phyloP scores from a whole-genome alignment of 2,329 filamentous ascomycete species.

The Trichoderma citrinoviride region DNA sequence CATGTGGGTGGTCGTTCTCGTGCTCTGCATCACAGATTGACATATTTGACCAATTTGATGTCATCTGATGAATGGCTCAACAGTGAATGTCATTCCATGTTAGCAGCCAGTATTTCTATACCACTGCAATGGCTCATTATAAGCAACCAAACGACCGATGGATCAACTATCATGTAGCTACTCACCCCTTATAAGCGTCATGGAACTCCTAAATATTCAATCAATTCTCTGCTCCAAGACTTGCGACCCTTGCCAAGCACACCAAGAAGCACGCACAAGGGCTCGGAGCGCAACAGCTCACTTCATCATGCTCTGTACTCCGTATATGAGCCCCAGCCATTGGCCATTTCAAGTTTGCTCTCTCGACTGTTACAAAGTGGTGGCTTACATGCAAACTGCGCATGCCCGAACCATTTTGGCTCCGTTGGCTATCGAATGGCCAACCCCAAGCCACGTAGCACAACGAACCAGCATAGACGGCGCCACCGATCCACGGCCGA shows the following conservation, averaged over 20 bases:
- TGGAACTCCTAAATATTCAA: too few species aligned
- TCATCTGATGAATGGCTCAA: too few species aligned
- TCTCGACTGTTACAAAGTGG: not conserved
- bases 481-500: not conserved
- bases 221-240: too few species aligned
- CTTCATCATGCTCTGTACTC: not conserved
- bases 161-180: too few species aligned
- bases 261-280: not conserved
- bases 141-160: too few species aligned
- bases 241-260: not conserved
- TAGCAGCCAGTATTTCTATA: too few species aligned
- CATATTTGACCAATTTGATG: too few species aligned
- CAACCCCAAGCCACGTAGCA: not conserved
- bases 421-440: not conserved
- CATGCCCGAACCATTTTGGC: not conserved
- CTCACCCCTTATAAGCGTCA: too few species aligned
- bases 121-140: too few species aligned
- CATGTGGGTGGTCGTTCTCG: too few species aligned
- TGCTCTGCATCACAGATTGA: too few species aligned
- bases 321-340: not conserved
- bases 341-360: not conserved
- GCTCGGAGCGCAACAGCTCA: not conserved
- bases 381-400: not conserved
- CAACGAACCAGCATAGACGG: not conserved
- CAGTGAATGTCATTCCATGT: too few species aligned